Conservation (phyloP, 352 stramenopile genomes). For the Aphanomyces astaci region DNA sequence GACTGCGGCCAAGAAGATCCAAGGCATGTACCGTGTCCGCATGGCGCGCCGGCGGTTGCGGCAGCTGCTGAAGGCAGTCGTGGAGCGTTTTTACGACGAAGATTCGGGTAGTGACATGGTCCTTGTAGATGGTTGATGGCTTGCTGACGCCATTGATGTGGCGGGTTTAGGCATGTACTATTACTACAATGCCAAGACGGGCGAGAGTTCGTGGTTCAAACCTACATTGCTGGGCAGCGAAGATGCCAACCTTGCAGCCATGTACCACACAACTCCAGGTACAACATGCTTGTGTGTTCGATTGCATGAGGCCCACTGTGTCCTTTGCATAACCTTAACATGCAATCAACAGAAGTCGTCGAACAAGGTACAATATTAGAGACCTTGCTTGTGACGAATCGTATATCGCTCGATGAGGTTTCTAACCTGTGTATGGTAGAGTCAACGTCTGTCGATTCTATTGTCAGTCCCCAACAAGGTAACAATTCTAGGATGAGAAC, state of each 20-base stretch:
- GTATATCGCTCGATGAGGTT: too few relatives aligned
- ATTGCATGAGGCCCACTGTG: too few relatives aligned
- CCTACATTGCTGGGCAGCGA: conserved; percentile 39
- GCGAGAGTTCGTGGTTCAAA: conserved; percentile 70
- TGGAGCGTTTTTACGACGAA: conserved; percentile 66
- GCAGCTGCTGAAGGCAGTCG: conserved; percentile 43
- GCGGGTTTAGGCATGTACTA: conserved; percentile 38
- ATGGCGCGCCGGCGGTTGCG: conserved; percentile 37
- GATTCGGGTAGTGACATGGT: conserved; percentile 30
- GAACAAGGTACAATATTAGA: too few relatives aligned
- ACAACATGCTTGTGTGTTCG: too few relatives aligned
- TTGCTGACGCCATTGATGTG: too few relatives aligned
- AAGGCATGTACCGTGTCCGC: conserved; percentile 28
- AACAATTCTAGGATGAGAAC: too few relatives aligned
- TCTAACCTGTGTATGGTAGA: not conserved
- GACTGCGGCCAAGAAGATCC: not conserved
- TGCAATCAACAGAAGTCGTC: too few relatives aligned
- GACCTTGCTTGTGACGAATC: too few relatives aligned
- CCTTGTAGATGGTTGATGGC: not conserved
- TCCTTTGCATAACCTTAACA: too few relatives aligned
- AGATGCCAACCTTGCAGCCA: conserved; percentile 25
- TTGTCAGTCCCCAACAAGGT: not conserved
- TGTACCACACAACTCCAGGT: not conserved
- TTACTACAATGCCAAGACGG: conserved; percentile 62
- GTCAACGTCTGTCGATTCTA: too few relatives aligned